Evolutionary conservation across 306 rosid species (phyloP).

Genomic region (Dalbergia oliveri): DNA sequence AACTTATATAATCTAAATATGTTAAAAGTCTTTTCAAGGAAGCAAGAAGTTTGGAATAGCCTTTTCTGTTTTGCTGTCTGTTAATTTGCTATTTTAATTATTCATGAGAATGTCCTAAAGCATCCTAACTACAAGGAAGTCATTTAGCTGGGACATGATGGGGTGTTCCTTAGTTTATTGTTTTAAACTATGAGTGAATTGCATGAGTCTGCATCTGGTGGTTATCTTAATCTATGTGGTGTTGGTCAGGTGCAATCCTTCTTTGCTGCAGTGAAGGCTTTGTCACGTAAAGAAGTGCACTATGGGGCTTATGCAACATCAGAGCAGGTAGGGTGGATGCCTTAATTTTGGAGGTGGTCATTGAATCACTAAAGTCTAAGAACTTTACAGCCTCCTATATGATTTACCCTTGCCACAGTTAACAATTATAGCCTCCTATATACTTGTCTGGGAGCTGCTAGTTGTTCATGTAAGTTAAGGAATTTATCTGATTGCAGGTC

Average conservation of each 20-base stretch:
- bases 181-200: slow-evolving; percentile 3
- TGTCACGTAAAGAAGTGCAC: slow-evolving; percentile 96
- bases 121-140: neutral
- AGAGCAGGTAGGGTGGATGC: slow-evolving; percentile 76
- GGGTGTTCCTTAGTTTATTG: neutral
- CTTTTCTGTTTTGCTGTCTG: neutral
- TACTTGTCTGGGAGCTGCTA: slow-evolving; percentile 26
- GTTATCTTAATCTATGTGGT: slow-evolving; percentile 32
- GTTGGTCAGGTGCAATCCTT: slow-evolving; percentile 85
- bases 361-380: slow-evolving; percentile 9
- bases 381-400: slow-evolving; percentile 28
- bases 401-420: neutral
- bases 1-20: neutral
- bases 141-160: neutral
- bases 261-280: slow-evolving; percentile 86
- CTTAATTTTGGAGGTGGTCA: slow-evolving; percentile 28
- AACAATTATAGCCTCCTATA: slow-evolving; percentile 23
- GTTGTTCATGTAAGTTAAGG: slow-evolving; percentile 34
- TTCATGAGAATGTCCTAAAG: neutral
- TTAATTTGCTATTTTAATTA: slow-evolving; percentile 11
- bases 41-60: slow-evolving; percentile 4
- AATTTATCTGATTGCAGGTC: slow-evolving; percentile 67
- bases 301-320: slow-evolving; percentile 98
- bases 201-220: slow-evolving; percentile 19
- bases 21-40: neutral